These are phyloP conservation scores for Acacia concinna DNA, from an alignment of 331 rosid species.

Conservation along the genomic window DNA sequence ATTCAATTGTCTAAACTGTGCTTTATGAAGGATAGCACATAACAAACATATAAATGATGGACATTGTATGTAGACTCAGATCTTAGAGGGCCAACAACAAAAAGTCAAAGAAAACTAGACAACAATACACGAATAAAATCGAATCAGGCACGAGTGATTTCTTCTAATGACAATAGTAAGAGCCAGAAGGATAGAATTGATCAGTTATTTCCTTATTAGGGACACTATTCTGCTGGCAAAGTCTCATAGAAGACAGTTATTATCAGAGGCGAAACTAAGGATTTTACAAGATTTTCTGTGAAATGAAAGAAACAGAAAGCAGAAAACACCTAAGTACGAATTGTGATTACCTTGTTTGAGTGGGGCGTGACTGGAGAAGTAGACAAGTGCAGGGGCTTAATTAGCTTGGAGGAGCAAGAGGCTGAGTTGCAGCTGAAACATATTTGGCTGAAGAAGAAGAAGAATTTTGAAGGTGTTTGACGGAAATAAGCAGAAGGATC, in stretches of 20 bases:
- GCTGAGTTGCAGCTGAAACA: background rate
- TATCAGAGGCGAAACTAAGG: background rate
- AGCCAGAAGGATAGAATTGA: background rate
- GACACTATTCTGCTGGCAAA: too few species aligned
- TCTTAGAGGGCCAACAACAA: background rate
- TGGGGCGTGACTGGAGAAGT: background rate
- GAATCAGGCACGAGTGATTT: background rate
- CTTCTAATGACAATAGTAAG: background rate
- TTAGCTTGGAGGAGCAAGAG: conserved; percentile 5
- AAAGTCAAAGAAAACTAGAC: background rate
- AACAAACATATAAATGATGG: too few species aligned
- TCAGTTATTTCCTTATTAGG: background rate
- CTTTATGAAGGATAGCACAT: too few species aligned
- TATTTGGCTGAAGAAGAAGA: background rate
- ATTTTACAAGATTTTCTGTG: background rate
- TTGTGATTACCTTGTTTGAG: conserved; percentile 28
- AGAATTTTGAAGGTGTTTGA: background rate
- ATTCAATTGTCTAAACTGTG: too few species aligned
- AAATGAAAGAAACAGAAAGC: background rate
- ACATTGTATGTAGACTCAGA: too few species aligned
- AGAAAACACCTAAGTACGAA: background rate
- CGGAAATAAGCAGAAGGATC: background rate
- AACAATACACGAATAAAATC: background rate
- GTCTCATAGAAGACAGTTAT: background rate
- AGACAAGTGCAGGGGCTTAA: conserved; percentile 9